phyloP scores from a whole-genome alignment of 139 green algal genomes.

The Chlamydomonas incerta region DNA sequence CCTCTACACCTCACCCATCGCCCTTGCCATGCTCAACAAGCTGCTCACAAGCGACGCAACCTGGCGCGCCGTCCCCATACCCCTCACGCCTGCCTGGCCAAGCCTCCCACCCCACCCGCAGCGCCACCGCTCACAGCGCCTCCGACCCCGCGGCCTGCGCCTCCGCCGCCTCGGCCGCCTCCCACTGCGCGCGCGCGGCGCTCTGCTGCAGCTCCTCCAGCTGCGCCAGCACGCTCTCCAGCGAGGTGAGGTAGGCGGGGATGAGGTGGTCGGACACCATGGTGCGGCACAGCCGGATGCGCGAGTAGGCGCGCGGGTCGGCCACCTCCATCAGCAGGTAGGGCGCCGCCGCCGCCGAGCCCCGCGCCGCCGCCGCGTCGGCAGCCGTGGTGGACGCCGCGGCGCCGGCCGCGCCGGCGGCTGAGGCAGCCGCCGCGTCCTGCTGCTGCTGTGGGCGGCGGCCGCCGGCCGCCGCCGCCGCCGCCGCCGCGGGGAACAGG shows the following conservation, averaged over 20 bases:
- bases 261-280: constrained; percentile 88
- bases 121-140: too few relatives aligned
- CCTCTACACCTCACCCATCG: too few relatives aligned
- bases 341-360: neutral
- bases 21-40: too few relatives aligned
- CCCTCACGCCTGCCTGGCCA: too few relatives aligned
- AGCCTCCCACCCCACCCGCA: too few relatives aligned
- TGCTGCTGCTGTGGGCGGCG: neutral
- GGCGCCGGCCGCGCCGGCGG: neutral
- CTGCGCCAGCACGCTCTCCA: constrained; percentile 66
- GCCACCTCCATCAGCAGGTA: constrained; percentile 67
- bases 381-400: neutral
- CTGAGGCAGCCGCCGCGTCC: neutral
- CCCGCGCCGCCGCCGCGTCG: constrained; percentile 1
- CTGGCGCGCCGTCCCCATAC: too few relatives aligned
- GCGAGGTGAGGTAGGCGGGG: constrained; percentile 72
- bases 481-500: constrained; percentile 71
- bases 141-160: neutral
- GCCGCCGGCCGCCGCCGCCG: neutral
- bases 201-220: constrained; percentile 43
- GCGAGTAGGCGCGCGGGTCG: constrained; percentile 67
- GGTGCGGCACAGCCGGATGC: constrained; percentile 79
- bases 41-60: too few relatives aligned
- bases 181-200: constrained; percentile 6
- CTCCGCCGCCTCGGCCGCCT: constrained; percentile 13